Percentiles rank a stretch among this genome's conserved stretches.
Conservation (phyloP, 139 green algal species). For the Chlorella sp. region DNA sequence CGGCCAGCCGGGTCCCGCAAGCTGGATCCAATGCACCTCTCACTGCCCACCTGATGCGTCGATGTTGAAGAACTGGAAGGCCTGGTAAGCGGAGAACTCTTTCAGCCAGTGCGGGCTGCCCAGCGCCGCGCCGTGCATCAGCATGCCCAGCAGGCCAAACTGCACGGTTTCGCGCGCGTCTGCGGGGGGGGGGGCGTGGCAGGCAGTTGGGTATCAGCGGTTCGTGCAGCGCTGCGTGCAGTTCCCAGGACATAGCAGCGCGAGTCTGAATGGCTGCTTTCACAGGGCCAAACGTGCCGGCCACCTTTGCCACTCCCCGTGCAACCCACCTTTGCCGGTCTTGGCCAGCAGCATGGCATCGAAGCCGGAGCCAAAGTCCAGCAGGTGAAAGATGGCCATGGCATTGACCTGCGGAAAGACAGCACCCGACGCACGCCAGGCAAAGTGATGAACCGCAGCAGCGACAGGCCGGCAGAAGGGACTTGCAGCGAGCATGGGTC, state of each 20-base stretch:
- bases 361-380: slow-evolving; percentile 73
- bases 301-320: too few species aligned
- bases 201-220: too few species aligned
- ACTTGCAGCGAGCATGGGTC: too few species aligned
- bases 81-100: slow-evolving; percentile 34
- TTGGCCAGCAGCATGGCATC: slow-evolving; percentile 53
- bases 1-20: too few species aligned
- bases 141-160: slow-evolving; percentile 70
- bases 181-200: background rate
- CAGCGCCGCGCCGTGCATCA: slow-evolving; percentile 49
- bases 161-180: slow-evolving; percentile 57
- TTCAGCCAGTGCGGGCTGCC: slow-evolving; percentile 49
- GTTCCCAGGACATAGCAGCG: too few species aligned
- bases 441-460: too few species aligned
- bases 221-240: too few species aligned
- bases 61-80: slow-evolving; percentile 28
- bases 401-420: slow-evolving; percentile 57
- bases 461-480: too few species aligned
- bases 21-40: too few species aligned
- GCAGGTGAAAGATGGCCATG: slow-evolving; percentile 67
- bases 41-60: slow-evolving; percentile 11
- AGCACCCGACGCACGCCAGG: too few species aligned
- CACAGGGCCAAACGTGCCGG: too few species aligned
- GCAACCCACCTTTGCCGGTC: slow-evolving; percentile 21
- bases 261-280: too few species aligned